Base-by-base conservation (phyloP, 1,139 yeast genomes). In the Pichia sp. region DNA sequence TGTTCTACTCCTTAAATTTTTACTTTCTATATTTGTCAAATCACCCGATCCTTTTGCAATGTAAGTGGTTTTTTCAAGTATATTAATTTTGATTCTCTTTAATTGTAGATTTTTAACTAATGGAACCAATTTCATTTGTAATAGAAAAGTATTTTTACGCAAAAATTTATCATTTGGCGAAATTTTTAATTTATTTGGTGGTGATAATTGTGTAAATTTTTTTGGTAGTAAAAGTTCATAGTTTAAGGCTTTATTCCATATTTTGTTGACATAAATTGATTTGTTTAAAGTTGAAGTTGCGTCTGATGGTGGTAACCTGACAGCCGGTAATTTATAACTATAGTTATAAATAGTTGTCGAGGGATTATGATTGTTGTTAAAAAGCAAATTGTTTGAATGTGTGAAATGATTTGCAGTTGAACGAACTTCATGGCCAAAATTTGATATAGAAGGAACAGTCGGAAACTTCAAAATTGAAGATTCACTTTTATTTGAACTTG, bases 271-370 rank as follows among this genome's bases (percentile, higher is more conserved):
- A 60, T 81, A 84, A 28, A 89, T 78, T 0, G 96, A 95, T 57
- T 84, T 86, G 59, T 85, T 84, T 4, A 84, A 77, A 8, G 86
- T 76, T 0, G 87, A 77, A 33, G 80, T 70, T 1, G 89, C 87
- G 53, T 75, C 74, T n/a, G 80, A 75, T 1, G 96, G 96, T 1
- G 96, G 96, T 0, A 86, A 76, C 50, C 96, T 70, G 6, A 87
- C 80, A 57, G 79, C 71, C 3, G 81, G 81, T 37, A 77, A 57
- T 39, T 65, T 64, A 53, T 68, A 74, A 37, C 58, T 57, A 35
- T 64, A 67, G 40, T 65, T 56, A 39, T 42, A 42, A 20, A 41
- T 20, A 3, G 40, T 26, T 25, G 35, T n/a, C 22, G 35, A 16
- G 25, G 28, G 9, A 26, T 26, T 26, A 26, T 26, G 20, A 16